Conservation (phyloP, 1,284 basidiomycete genomes). For the Irpex sp. region DNA sequence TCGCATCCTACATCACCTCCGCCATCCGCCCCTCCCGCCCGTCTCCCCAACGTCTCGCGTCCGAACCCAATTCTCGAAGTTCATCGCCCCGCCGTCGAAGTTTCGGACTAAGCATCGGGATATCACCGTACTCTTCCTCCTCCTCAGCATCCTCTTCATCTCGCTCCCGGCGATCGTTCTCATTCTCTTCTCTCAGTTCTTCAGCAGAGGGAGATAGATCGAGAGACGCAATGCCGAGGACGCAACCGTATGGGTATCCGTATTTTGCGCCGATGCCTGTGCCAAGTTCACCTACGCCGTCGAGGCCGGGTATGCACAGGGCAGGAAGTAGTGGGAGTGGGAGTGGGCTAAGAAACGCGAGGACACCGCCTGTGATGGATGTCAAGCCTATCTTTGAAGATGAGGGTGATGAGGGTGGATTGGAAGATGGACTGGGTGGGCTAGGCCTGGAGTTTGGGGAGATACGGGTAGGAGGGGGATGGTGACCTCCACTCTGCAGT, state of each 20-base stretch:
- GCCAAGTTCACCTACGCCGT: constrained; percentile 3
- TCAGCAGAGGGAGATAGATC: not conserved
- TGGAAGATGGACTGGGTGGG: not conserved
- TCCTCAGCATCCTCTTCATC: constrained; percentile 12
- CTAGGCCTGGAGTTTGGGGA: not conserved
- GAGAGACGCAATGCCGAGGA: constrained; percentile 24
- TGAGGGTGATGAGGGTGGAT: not conserved
- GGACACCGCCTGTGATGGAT: not conserved
- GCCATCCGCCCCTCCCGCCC: constrained; percentile 2
- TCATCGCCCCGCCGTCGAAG: constrained; percentile 2
- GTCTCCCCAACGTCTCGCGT: not conserved
- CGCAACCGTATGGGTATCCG: constrained; percentile 40
- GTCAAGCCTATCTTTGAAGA: not conserved
- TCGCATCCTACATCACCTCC: constrained; percentile 6
- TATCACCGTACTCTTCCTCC: constrained; percentile 8
- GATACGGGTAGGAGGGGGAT: not conserved
- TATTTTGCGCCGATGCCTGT: constrained; percentile 36
- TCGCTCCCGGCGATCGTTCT: constrained; percentile 5
- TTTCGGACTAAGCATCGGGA: not conserved
- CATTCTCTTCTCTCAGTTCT: constrained; percentile 6
- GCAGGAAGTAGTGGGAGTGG: not conserved
- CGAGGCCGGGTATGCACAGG: not conserved
- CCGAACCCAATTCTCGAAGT: not conserved
- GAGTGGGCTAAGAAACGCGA: not conserved
- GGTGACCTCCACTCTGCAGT: not conserved